Conservation (phyloP, 495 filamentous ascomycete genomes). For the Rusavskia elegans region DNA sequence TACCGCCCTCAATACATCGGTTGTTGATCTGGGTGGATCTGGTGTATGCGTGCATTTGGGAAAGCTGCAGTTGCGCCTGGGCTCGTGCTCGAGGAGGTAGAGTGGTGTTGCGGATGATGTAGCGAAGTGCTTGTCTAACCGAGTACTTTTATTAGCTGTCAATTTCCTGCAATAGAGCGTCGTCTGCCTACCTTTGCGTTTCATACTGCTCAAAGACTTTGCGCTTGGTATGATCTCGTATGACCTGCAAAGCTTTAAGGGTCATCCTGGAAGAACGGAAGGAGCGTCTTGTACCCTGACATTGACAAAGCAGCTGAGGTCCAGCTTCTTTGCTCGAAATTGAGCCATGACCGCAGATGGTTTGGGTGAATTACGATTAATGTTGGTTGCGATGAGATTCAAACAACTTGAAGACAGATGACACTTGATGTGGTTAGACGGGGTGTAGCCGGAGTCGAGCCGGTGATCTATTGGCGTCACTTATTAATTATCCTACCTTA, state of each 20-base stretch:
- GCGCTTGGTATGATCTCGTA: not conserved
- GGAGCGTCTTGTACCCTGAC: conserved; percentile 30
- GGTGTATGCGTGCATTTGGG: conserved; percentile 90
- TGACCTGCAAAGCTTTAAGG: conserved; percentile 6
- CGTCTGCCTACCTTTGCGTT: conserved; percentile 52
- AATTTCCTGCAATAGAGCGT: not conserved
- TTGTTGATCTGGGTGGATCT: conserved; percentile 85
- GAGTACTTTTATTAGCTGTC: not conserved
- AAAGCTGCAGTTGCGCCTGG: conserved; percentile 80
- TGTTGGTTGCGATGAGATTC: too few species aligned
- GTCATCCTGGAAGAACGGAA: not conserved
- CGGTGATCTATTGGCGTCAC: too few species aligned
- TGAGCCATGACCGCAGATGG: conserved; percentile 40
- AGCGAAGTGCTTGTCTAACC: conserved; percentile 81
- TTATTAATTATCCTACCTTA: too few species aligned
- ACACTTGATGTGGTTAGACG: too few species aligned
- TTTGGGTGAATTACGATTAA: too few species aligned
- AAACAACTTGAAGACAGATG: too few species aligned
- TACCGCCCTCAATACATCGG: conserved; percentile 78
- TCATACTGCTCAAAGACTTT: conserved; percentile 79
- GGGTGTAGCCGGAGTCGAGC: too few species aligned
- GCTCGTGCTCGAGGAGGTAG: conserved; percentile 67
- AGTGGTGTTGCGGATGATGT: conserved; percentile 81
- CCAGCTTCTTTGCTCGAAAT: conserved; percentile 75
- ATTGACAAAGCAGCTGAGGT: conserved; percentile 75